phyloP scores from a whole-genome alignment of 148 eudicot species.

The Vaccinium vitisidaea region DNA sequence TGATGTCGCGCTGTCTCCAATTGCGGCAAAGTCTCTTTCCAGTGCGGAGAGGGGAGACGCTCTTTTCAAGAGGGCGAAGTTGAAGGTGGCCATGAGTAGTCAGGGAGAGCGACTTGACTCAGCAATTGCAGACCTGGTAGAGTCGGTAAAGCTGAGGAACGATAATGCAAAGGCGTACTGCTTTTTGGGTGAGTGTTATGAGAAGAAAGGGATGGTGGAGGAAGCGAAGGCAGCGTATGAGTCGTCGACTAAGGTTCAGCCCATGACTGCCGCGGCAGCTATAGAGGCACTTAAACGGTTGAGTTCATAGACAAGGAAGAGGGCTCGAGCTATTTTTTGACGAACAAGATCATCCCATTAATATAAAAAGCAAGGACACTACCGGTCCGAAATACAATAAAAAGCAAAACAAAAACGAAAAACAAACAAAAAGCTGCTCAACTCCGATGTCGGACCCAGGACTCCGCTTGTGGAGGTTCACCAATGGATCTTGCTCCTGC shows the following conservation, averaged over 20 bases:
- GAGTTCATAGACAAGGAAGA: constrained; percentile 14
- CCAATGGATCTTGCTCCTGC: no score
- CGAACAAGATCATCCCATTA: no score
- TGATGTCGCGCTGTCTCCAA: constrained; percentile 63
- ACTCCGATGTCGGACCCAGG: no score
- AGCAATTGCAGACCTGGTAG: constrained; percentile 48
- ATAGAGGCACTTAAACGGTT: constrained; percentile 46
- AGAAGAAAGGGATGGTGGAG: constrained; percentile 44
- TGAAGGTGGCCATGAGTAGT: constrained; percentile 46
- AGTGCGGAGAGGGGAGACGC: constrained; percentile 65
- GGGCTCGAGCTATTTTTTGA: no score
- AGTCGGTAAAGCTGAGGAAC: constrained; percentile 52
- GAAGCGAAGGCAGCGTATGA: constrained; percentile 58
- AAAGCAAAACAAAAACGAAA: no score
- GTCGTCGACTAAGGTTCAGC: constrained; percentile 41
- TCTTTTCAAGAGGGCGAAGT: constrained; percentile 58
- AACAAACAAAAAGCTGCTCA: no score
- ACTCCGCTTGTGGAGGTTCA: no score
- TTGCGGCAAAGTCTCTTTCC: constrained; percentile 49
- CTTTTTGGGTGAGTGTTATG: constrained; percentile 60
- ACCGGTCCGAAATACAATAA: no score
- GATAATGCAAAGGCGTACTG: constrained; percentile 54
- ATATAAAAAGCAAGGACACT: no score
- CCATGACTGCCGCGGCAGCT: constrained; percentile 30
- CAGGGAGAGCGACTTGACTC: constrained; percentile 34